Base-by-base conservation (phyloP, 2,329 filamentous ascomycete species). In the Zymoseptoria tritici region DNA sequence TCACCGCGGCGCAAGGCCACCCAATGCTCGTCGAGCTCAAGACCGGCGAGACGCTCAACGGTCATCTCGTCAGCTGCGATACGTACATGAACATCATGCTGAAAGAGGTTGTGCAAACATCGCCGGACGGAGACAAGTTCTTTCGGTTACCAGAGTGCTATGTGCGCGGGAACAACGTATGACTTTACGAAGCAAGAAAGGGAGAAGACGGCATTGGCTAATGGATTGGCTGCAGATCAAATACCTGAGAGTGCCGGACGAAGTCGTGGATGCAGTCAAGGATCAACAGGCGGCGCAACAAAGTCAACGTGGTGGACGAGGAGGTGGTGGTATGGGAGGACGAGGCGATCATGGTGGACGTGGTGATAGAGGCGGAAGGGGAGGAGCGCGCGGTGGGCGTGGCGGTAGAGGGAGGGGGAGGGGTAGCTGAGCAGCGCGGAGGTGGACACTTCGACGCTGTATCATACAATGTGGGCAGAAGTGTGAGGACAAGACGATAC, bases 21-120 rank as follows among this genome's bases (percentile, higher is more conserved):
- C 93, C 94, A 3, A 97, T 97, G 89, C 87, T 96, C 59, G 92
- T 97, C 66, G 92, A 97, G 80, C 88, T 97, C 67, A 97, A 97
- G 82, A 96, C 93, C 72, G 92, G 92, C 78, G 92, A 99, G 78
- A 97, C 94, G 0, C 84, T 99, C 62, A 99, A 97, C 78, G 94
- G 94, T 64, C 91, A 97, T 73, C 81, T 99, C 61, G 89, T 97
- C 75, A 91, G 88, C 76, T 99, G 93, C 85, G 94, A 99, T 76
- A 99, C 93, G 54, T 99, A 94, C 91, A 99, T 99, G 94, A 99
- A 99, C 79, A 80, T 99, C 68, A 97, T 93, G 2, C 79, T 99
- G 67, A 96, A 94, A 76, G 94, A 97, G 76, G 95, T 99, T 21
- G 90, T 97, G 42, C 93, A 97, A 77, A 97, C 94, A 19, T 96